These are phyloP conservation scores for Tricholoma bakamatsutake DNA, from an alignment of 768 basidiomycete species.

Conservation along the genomic window DNA sequence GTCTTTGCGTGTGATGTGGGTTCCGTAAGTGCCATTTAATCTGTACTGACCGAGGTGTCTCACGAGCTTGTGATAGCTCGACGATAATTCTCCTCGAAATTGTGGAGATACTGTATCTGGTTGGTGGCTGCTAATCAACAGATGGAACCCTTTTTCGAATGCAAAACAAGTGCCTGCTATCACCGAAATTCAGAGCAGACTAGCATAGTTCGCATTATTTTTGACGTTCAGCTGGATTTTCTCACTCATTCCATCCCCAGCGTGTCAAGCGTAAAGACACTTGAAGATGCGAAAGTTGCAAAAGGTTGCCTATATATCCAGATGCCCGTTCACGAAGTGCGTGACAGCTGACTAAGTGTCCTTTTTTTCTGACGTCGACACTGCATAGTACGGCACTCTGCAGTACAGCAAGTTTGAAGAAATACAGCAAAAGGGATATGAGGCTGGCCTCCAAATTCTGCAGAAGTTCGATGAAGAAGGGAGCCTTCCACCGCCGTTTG, in stretches of 20 bases:
- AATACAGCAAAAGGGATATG: constrained; percentile 77
- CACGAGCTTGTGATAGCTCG: constrained; percentile 44
- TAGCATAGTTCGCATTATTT: constrained; percentile 78
- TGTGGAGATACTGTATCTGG: constrained; percentile 96
- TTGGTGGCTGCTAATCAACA: constrained; percentile 91
- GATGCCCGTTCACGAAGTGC: constrained; percentile 91
- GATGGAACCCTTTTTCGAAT: constrained; percentile 88
- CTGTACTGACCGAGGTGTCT: background rate
- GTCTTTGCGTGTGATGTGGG: constrained; percentile 95
- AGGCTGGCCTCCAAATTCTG: constrained; percentile 64
- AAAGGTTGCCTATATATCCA: constrained; percentile 88
- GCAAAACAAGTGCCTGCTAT: constrained; percentile 77
- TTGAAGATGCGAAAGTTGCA: constrained; percentile 91
- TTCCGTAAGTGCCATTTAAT: constrained; percentile 46
- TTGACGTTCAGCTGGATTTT: background rate
- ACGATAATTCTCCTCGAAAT: constrained; percentile 91
- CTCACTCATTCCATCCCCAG: constrained; percentile 33
- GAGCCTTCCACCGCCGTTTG: constrained; percentile 66
- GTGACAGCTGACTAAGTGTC: constrained; percentile 7
- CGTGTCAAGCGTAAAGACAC: constrained; percentile 90
- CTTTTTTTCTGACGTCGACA: background rate
- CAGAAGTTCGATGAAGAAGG: constrained; percentile 81
- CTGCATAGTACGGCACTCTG: constrained; percentile 75
- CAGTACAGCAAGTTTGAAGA: constrained; percentile 89
- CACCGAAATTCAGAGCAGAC: constrained; percentile 88